Conservation (phyloP, 495 filamentous ascomycete species). For the Poronia punctata region DNA sequence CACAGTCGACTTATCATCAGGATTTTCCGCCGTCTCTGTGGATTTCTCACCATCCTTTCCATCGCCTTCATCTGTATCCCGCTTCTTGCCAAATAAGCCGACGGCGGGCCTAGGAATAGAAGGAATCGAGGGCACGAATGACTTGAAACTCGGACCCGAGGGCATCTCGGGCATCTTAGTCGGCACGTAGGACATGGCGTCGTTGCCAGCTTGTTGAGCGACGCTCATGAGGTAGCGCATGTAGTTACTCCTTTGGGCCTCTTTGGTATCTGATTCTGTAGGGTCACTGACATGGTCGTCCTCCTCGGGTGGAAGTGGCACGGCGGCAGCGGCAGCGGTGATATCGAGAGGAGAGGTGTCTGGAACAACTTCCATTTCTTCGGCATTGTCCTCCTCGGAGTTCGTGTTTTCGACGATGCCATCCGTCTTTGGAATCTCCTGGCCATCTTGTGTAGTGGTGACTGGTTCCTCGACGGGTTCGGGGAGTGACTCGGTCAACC, state of each 20-base stretch:
- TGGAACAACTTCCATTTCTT: slow-evolving; percentile 19
- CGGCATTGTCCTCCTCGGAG: slow-evolving; percentile 11
- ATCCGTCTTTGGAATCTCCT: slow-evolving; percentile 23
- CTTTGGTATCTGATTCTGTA: slow-evolving; percentile 13
- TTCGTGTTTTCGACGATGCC: slow-evolving; percentile 8
- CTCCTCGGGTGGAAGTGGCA: slow-evolving; percentile 36
- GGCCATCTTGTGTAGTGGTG: slow-evolving; percentile 29
- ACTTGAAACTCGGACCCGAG: slow-evolving; percentile 22
- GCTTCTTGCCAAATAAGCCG: slow-evolving; percentile 17
- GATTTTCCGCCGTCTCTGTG: background rate
- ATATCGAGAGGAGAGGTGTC: slow-evolving; percentile 43
- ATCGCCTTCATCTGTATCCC: background rate
- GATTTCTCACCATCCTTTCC: background rate
- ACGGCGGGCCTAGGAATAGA: slow-evolving; percentile 19
- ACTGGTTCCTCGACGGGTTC: slow-evolving; percentile 23
- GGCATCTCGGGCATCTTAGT: slow-evolving; percentile 34
- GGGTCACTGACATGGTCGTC: slow-evolving; percentile 7
- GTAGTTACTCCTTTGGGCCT: slow-evolving; percentile 28
- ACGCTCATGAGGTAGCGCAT: slow-evolving; percentile 40
- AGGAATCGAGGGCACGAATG: slow-evolving; percentile 22
- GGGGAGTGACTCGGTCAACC: slow-evolving; percentile 23
- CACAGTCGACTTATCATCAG: background rate
- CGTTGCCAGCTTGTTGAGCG: slow-evolving; percentile 36
- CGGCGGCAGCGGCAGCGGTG: slow-evolving; percentile 36
- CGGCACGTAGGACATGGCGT: slow-evolving; percentile 34